phyloP scores from a whole-genome alignment of 2,329 filamentous ascomycete species.

The Aspergillus ustus region DNA sequence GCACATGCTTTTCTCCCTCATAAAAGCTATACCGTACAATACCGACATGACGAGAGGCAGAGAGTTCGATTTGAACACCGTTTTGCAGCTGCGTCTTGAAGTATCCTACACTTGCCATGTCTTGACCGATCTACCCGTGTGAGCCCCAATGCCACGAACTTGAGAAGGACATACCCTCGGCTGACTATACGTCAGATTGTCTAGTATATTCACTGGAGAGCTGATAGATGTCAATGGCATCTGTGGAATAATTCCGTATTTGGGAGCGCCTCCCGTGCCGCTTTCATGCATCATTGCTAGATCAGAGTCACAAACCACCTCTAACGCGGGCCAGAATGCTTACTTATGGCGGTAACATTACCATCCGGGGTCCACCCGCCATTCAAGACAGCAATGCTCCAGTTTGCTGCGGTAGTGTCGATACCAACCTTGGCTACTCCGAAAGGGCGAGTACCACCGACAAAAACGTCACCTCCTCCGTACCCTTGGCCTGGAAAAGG shows the following conservation, averaged over 20 bases:
- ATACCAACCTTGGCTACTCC: constrained; percentile 51
- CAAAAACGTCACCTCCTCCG: constrained; percentile 50
- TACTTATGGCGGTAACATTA: constrained; percentile 54
- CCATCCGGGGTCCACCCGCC: constrained; percentile 54
- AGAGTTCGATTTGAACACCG: constrained; percentile 67
- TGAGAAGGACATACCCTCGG: constrained; percentile 55
- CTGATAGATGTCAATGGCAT: constrained; percentile 44
- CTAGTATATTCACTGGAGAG: constrained; percentile 44
- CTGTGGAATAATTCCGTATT: constrained; percentile 44
- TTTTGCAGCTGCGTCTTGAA: constrained; percentile 64
- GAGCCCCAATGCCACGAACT: neutral
- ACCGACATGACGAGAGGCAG: constrained; percentile 65
- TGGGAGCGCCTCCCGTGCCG: constrained; percentile 51
- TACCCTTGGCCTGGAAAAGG: constrained; percentile 46
- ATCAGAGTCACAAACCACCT: neutral
- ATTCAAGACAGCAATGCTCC: constrained; percentile 43
- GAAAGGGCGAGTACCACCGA: constrained; percentile 50
- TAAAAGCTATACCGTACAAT: constrained; percentile 69
- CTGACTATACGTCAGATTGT: constrained; percentile 55
- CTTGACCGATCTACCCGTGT: constrained; percentile 43
- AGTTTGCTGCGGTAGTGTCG: constrained; percentile 42
- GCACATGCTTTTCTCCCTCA: constrained; percentile 58
- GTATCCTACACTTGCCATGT: constrained; percentile 65
- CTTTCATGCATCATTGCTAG: constrained; percentile 52
- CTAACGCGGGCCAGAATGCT: neutral